These are phyloP conservation scores for Xylariales sp. DNA, from an alignment of 2,329 filamentous ascomycete species.

Conservation along the genomic window DNA sequence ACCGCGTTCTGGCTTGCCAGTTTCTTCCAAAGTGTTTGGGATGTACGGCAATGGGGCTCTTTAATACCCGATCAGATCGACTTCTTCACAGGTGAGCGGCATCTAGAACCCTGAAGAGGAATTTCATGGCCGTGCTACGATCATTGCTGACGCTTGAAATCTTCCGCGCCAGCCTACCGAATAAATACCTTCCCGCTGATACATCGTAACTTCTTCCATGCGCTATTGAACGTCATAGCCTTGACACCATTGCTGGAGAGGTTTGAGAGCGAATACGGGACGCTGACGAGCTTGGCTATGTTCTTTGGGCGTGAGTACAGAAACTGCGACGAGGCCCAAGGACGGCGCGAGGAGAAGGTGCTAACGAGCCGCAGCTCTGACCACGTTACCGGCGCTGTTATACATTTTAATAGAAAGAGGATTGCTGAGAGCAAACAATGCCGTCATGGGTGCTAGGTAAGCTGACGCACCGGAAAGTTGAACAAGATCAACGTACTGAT, in stretches of 20 bases:
- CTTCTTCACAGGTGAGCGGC: conserved; percentile 61
- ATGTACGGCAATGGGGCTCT: conserved; percentile 71
- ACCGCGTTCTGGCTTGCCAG: conserved; percentile 64
- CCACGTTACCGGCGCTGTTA: conserved; percentile 73
- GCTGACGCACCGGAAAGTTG: conserved; percentile 21
- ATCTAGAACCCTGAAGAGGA: neutral
- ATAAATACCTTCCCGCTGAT: conserved; percentile 89
- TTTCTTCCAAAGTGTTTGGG: conserved; percentile 65
- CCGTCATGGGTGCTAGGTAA: conserved; percentile 79
- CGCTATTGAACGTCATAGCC: conserved; percentile 72
- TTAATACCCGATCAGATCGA: conserved; percentile 73
- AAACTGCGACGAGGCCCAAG: too few relatives aligned
- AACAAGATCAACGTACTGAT: conserved; percentile 1
- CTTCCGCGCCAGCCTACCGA: conserved; percentile 91
- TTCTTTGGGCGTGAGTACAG: conserved; percentile 85
- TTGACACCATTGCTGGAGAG: conserved; percentile 85
- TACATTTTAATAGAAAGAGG: conserved; percentile 77
- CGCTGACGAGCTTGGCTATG: conserved; percentile 76
- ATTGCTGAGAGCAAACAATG: conserved; percentile 65
- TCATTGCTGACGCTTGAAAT: neutral
- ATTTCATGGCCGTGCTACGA: neutral
- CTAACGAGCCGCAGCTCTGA: conserved; percentile 52
- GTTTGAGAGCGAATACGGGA: conserved; percentile 91
- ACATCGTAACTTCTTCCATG: conserved; percentile 76
- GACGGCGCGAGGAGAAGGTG: neutral